Evolutionary conservation across 441 rosid genomes (phyloP).

Genomic region (Hypseocharis bilobata): DNA sequence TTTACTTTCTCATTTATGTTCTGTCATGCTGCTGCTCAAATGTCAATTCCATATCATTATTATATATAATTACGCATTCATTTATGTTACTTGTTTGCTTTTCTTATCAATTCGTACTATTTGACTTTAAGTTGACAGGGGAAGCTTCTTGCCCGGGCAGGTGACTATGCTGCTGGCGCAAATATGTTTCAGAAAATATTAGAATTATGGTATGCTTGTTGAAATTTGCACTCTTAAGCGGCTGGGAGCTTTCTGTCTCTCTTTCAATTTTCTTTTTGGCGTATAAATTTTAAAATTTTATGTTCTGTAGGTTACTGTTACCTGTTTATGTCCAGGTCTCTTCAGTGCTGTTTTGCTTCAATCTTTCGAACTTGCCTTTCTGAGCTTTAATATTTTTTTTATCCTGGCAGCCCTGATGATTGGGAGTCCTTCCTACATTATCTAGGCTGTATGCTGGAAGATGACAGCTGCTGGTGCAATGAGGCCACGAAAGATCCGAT

Average conservation of each 20-base stretch:
- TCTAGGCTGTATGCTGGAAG: slow-evolving; percentile 89
- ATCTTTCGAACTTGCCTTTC: slow-evolving; percentile 8
- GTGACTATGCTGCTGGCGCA: slow-evolving; percentile 62
- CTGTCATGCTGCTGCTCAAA: neutral
- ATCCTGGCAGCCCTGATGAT: slow-evolving; percentile 86
- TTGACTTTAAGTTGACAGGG: slow-evolving; percentile 99
- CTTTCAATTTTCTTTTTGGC: neutral
- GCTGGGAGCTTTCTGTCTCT: no score
- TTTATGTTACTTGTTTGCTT: slow-evolving; percentile 13
- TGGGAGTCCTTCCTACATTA: slow-evolving; percentile 93
- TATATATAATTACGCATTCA: neutral
- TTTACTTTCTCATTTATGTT: neutral
- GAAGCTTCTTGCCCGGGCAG: slow-evolving; percentile 81
- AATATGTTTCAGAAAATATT: slow-evolving; percentile 59
- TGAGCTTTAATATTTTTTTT: slow-evolving; percentile 29
- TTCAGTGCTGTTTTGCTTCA: neutral
- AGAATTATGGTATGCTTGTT: slow-evolving; percentile 60
- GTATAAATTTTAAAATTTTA: no score
- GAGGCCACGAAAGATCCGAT: slow-evolving; percentile 36
- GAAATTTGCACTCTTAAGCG: neutral
- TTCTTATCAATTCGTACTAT: slow-evolving; percentile 39
- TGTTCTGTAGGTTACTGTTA: no score
- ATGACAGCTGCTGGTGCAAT: slow-evolving; percentile 57
- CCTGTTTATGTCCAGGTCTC: no score
- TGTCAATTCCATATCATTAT: neutral